Percentiles rank a stretch among this genome's conserved stretches.
These are phyloP conservation scores for Candida palmyrensis DNA, from an alignment of 805 yeast genomes.

Conservation along the genomic window DNA sequence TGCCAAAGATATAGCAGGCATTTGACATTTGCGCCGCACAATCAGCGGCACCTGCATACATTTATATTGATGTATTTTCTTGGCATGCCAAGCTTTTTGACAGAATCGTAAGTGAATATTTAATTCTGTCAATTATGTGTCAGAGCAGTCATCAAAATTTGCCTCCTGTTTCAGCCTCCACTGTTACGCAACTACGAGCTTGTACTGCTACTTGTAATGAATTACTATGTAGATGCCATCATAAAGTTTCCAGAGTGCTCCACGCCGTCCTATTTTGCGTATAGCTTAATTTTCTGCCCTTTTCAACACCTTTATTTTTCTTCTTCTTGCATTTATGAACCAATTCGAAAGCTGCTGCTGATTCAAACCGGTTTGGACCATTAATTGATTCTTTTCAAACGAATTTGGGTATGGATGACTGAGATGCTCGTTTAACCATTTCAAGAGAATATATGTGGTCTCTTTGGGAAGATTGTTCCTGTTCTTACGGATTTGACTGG, in stretches of 20 bases:
- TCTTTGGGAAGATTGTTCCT: conserved; percentile 77
- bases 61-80: conserved; percentile 1
- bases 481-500: too few species aligned
- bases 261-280: background rate
- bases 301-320: conserved; percentile 54
- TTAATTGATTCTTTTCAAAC: conserved; percentile 64
- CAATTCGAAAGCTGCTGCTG: conserved; percentile 80
- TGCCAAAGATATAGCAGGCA: too few species aligned
- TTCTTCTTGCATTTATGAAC: conserved; percentile 83
- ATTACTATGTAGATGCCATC: background rate
- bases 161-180: too few species aligned
- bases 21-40: conserved; percentile 4
- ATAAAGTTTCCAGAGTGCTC: background rate
- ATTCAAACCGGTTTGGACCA: conserved; percentile 70
- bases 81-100: conserved; percentile 5
- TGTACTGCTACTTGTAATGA: too few species aligned
- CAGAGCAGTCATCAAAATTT: background rate
- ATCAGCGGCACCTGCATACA: background rate
- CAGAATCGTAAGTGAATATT: background rate
- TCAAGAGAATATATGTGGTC: conserved; percentile 65
- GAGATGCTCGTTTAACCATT: conserved; percentile 70
- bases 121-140: conserved; percentile 2
- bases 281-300: conserved; percentile 2
- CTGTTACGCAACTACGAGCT: too few species aligned
- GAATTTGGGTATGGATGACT: conserved; percentile 84